These are phyloP conservation scores for Clonostachys sp. DNA, from an alignment of 2,329 filamentous ascomycete species.

Conservation along the genomic window DNA sequence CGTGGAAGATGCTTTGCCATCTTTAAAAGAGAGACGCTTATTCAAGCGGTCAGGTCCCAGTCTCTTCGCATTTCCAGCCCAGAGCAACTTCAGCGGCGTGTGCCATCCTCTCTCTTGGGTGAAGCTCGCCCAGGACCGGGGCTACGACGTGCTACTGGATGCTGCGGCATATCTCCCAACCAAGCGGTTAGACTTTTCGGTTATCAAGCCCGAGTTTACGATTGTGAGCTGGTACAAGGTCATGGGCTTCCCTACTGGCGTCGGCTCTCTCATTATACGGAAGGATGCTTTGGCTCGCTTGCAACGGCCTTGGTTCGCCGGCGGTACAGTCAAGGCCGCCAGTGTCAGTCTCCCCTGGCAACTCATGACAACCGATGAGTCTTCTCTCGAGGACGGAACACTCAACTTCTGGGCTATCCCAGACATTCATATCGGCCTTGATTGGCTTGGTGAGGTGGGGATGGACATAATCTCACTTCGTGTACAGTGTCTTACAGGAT, in stretches of 20 bases:
- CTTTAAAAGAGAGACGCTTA: background rate
- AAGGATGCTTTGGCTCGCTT: constrained; percentile 20
- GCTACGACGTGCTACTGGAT: constrained; percentile 34
- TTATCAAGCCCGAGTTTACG: constrained; percentile 28
- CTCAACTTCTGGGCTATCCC: constrained; percentile 31
- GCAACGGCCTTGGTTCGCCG: constrained; percentile 30
- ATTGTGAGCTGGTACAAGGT: constrained; percentile 35
- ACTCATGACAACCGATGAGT: constrained; percentile 14
- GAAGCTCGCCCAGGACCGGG: constrained; percentile 21
- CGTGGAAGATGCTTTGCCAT: constrained; percentile 14
- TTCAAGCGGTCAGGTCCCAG: background rate
- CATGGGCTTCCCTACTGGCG: constrained; percentile 33
- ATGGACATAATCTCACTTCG: constrained; percentile 18
- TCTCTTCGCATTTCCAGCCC: constrained; percentile 38
- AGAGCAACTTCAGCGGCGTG: constrained; percentile 39
- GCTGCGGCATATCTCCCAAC: constrained; percentile 33
- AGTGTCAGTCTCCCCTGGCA: constrained; percentile 23
- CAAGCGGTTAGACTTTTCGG: constrained; percentile 21
- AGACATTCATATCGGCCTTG: constrained; percentile 26
- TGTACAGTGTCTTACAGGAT: constrained; percentile 28
- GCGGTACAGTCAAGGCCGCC: constrained; percentile 28
- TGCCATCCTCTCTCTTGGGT: constrained; percentile 32
- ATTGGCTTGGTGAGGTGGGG: constrained; percentile 23
- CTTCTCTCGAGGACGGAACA: constrained; percentile 33
- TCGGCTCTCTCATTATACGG: constrained; percentile 30